Base-by-base conservation (phyloP, 805 yeast species). In the Lipomyces starkeyi region DNA sequence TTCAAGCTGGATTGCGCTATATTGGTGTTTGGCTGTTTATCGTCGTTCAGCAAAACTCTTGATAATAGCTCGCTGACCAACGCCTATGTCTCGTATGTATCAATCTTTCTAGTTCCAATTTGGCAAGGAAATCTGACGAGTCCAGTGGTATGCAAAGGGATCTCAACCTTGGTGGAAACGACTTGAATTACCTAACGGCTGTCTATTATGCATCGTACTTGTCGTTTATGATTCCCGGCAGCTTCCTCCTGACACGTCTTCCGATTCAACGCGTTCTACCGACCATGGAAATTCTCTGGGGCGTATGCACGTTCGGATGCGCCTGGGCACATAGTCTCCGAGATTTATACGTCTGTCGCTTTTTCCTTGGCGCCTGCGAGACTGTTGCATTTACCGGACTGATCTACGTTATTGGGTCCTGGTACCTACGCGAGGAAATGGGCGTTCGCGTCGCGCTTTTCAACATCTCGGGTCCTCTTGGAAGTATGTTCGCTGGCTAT, bases 291-390 rank as follows among this genome's bases (percentile, higher is more conserved):
- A 61, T 89, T 49, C 81, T 85, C 47, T 90, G 92, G 93, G 85
- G 91, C 0, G 78, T 88, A 63, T 82, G 89, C 67, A 89, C 93
- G 1, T 81, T 88, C 59, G 83, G 83, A 73, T 82, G 81, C 72
- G 86, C 83, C 58, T 81, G 83, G 49, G 81, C 80, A 9, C 75
- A 71, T 27, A 75, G 72, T 37, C 72, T 74, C 17, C 69, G 74
- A 37, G 82, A 80, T 61, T 78, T 91, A 32, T 84, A 86, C 74
- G 91, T 85, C 1, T 78, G 88, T 55, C 79, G 95, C 63, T 90
- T 90, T 73, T 82, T 90, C 58, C 83, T 89, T 65, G 93, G 90
- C 54, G 85, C 86, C 0, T 87, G 87, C 76, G 95, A 91, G 76
- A 86, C 91, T 2, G 87, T 88, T 20, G 85, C 82, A 71, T 83